These are phyloP conservation scores for Alopecurus myosuroides DNA, from an alignment of 176 grass and related monocot genomes.

Conservation along the genomic window DNA sequence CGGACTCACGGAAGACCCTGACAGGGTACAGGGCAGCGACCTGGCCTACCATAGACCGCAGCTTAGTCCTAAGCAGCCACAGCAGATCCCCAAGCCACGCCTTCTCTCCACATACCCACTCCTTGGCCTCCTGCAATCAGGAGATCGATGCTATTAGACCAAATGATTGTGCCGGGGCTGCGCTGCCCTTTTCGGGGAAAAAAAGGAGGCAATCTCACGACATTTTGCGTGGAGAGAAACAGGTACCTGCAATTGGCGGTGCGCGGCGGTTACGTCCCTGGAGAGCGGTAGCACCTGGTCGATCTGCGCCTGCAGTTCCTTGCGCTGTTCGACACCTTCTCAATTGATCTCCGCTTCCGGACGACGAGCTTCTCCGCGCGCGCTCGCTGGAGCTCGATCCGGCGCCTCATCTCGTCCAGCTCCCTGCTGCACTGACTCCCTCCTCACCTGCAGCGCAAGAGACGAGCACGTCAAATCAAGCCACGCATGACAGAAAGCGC, in stretches of 20 bases:
- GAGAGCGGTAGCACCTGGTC: too few relatives aligned
- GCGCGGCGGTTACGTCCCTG: constrained; percentile 10
- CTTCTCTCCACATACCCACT: constrained; percentile 8
- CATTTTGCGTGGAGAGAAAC: not conserved
- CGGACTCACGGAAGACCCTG: constrained; percentile 26
- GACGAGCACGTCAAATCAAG: not conserved
- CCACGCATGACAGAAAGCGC: not conserved
- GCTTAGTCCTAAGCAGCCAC: constrained; percentile 31
- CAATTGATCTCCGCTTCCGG: too few relatives aligned
- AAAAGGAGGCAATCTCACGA: not conserved
- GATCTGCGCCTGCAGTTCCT: too few relatives aligned
- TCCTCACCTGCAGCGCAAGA: constrained; percentile 21
- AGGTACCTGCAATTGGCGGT: constrained; percentile 11
- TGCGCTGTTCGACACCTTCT: too few relatives aligned
- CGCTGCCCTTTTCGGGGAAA: too few relatives aligned
- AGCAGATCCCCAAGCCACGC: constrained; percentile 20
- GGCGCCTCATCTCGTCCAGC: constrained; percentile 27
- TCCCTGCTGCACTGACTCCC: constrained; percentile 22
- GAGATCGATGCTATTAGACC: not conserved
- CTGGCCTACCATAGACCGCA: too few relatives aligned
- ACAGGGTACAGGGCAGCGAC: too few relatives aligned
- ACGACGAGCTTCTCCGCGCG: not conserved
- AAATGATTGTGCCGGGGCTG: too few relatives aligned
- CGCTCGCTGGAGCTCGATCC: constrained; percentile 19
- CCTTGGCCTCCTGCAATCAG: constrained; percentile 30